Base-by-base conservation (phyloP, 345 rosid species). In the Psidium friedrichsthalianum region DNA sequence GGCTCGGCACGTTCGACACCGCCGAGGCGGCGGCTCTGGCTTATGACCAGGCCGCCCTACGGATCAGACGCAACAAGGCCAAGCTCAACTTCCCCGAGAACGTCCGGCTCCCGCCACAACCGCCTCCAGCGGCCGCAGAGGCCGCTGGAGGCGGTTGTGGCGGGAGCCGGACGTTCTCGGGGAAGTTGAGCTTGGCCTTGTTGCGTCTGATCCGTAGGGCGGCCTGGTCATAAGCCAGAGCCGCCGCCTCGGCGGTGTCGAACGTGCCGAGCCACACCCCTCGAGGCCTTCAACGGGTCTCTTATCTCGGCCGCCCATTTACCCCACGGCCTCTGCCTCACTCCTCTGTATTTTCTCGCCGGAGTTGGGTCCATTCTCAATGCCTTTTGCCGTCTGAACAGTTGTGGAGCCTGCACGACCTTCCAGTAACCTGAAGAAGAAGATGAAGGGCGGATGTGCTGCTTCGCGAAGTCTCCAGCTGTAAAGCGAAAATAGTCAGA, bases 281-380 rank as follows among this genome's bases (percentile, higher is more conserved):
- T 89, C 81, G 96, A 93, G 0, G 99, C 98, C 86, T 92, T 96
- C 82, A 94, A 87, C 0, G 99, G 99, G 86, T 96, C 99, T 82
- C 99, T 87, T 69, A 96, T 96, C 89, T 96, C 99, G 3, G 99
- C 99, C 5, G 99, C 99, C 99, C 99, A 96, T 82, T 96, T 96
- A 0, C 98, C 98, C 99, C 99, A 96, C 1, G 99, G 97, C 87
- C 99, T 89, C 85, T 94, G 98, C 85, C 99, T 92, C 76, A 96
- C 98, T 87, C 99, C 99, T 58, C 99, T 90, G 86, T 95, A 96
- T 88, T 89, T 94, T 55, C 99, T 91, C 24, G 90, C 81, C 11
- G 95, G 92, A 82, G 90, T 92, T 58, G 87, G 32, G 1, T 18
- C 56, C 40, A 64, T 24, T 82, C 90, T 74, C 86, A 83, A 57